Conservation (phyloP, 108 stramenopile species). For the Aurantiochytrium sp. region DNA sequence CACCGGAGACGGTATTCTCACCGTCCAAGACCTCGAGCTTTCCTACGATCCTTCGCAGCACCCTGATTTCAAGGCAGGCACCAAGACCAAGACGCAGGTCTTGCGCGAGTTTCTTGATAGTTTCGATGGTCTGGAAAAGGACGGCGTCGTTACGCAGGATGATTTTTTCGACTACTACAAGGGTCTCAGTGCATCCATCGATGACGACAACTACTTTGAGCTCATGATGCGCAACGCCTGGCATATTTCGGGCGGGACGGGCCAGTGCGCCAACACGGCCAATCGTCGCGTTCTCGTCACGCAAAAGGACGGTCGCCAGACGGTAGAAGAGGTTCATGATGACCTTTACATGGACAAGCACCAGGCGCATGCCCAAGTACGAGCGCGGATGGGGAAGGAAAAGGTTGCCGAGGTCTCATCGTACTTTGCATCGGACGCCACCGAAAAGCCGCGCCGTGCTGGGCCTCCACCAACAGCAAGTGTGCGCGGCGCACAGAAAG, state of each 20-base stretch:
- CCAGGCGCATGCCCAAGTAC: constrained; percentile 27
- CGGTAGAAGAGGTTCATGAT: constrained; percentile 41
- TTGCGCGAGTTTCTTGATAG: constrained; percentile 33
- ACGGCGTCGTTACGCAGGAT: constrained; percentile 34
- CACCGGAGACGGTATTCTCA: constrained; percentile 28
- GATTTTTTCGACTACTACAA: constrained; percentile 44
- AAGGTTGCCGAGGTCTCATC: not conserved
- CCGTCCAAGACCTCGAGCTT: constrained; percentile 26
- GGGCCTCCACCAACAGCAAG: no score
- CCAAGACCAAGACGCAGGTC: constrained; percentile 25
- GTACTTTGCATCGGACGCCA: not conserved
- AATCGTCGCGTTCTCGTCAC: constrained; percentile 47
- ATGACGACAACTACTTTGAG: constrained; percentile 45
- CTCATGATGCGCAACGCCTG: constrained; percentile 50
- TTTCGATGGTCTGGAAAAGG: constrained; percentile 37
- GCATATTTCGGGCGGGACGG: constrained; percentile 46
- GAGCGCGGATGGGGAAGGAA: not conserved
- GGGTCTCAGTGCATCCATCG: constrained; percentile 32
- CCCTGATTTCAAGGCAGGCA: constrained; percentile 39
- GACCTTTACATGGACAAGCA: constrained; percentile 26
- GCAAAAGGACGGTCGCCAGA: constrained; percentile 40
- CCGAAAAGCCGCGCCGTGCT: not conserved
- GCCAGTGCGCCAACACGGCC: constrained; percentile 33
- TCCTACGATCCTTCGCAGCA: constrained; percentile 42
- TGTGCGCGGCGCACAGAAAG: no score